Conservation (phyloP, 2,329 filamentous ascomycete species). For the Colletotrichum sp. region DNA sequence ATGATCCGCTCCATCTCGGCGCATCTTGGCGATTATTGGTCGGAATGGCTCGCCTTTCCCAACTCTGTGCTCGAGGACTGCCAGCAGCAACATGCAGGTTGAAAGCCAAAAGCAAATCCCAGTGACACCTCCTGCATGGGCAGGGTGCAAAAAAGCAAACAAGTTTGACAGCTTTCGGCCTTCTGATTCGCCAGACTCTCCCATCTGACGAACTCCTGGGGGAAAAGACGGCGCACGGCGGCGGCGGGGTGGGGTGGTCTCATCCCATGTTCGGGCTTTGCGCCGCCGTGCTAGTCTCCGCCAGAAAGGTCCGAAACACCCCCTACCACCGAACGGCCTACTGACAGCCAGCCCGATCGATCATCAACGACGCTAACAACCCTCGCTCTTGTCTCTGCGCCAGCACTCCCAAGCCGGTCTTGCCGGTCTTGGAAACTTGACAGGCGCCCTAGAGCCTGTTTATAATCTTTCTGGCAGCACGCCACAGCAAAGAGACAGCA, state of each 20-base stretch:
- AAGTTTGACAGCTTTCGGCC: not conserved
- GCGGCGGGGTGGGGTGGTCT: not conserved
- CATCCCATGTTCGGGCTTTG: slow-evolving; percentile 20
- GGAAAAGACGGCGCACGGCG: not conserved
- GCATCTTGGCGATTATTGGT: slow-evolving; percentile 35
- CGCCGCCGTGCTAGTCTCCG: not conserved
- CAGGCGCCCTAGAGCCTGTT: not conserved
- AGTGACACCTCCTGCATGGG: not conserved
- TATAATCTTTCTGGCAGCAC: not conserved
- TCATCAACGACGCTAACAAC: not conserved
- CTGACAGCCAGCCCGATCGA: not conserved
- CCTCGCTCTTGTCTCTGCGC: not conserved
- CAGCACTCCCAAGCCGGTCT: not conserved
- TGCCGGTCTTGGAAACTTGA: not conserved
- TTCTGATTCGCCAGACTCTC: not conserved
- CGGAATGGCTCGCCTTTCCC: slow-evolving; percentile 29
- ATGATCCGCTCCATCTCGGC: slow-evolving; percentile 30
- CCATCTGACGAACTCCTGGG: not conserved
- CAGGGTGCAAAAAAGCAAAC: not conserved
- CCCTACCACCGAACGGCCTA: not conserved
- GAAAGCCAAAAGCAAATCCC: not conserved
- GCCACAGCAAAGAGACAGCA: not conserved
- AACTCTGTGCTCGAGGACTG: slow-evolving; percentile 23
- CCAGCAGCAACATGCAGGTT: slow-evolving; percentile 20
- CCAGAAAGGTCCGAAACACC: slow-evolving; percentile 11